phyloP scores from a whole-genome alignment of 2,329 filamentous ascomycete genomes.

The Ophiostoma sp. region DNA sequence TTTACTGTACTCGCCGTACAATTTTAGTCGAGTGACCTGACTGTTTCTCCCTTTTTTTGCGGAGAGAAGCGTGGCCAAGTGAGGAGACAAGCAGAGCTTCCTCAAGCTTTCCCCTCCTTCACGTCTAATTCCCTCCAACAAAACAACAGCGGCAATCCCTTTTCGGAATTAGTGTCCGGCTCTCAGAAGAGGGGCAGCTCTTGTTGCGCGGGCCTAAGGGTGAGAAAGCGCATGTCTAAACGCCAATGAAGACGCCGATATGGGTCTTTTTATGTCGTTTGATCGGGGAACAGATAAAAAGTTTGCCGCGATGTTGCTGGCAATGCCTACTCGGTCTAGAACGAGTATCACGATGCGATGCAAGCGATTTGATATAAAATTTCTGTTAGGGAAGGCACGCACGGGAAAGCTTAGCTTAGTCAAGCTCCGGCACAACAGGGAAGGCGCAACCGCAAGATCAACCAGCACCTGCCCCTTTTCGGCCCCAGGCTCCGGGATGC shows the following conservation, averaged over 20 bases:
- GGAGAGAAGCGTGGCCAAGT: background rate
- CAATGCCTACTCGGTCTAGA: background rate
- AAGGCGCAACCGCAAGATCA: background rate
- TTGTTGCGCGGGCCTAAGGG: background rate
- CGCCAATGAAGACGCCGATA: background rate
- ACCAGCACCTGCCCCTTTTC: background rate
- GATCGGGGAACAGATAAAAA: background rate
- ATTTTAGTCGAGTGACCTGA: background rate
- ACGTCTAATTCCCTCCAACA: background rate
- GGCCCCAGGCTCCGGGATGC: background rate
- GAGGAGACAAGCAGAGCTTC: background rate
- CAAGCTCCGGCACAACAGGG: background rate
- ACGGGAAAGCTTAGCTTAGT: background rate
- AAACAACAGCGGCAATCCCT: constrained; percentile 5
- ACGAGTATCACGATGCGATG: background rate
- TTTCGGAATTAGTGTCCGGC: constrained; percentile 15
- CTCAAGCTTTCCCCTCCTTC: background rate
- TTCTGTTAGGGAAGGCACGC: background rate
- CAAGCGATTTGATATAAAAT: too few relatives aligned
- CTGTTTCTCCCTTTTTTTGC: background rate
- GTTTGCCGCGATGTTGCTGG: background rate
- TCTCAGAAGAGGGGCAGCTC: background rate
- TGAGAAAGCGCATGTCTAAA: background rate
- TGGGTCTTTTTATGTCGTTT: background rate
- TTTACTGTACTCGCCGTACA: background rate